These are phyloP conservation scores for Alternaria metachromatica DNA, from an alignment of 2,329 filamentous ascomycete species.

Conservation along the genomic window DNA sequence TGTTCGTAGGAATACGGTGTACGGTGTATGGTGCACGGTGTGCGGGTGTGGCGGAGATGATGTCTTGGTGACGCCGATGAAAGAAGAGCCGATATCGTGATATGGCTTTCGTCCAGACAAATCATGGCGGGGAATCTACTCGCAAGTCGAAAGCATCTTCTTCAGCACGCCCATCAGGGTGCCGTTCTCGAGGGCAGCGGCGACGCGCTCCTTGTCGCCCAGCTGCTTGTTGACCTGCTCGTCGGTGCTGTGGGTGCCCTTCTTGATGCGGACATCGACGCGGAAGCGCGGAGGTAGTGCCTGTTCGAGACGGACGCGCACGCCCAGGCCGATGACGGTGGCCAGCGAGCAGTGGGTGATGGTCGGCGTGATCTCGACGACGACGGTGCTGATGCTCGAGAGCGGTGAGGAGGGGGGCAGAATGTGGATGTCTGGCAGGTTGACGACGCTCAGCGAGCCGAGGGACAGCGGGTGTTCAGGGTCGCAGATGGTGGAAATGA, in stretches of 20 bases:
- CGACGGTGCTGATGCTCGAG: constrained; percentile 74
- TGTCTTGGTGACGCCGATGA: neutral
- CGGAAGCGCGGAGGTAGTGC: constrained; percentile 89
- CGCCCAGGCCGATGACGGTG: constrained; percentile 92
- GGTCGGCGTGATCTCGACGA: constrained; percentile 91
- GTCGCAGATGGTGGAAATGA: constrained; percentile 93
- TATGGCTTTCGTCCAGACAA: too few relatives aligned
- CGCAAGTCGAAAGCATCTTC: constrained; percentile 91
- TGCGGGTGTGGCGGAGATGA: neutral
- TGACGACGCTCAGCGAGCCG: constrained; percentile 91
- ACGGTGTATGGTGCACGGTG: neutral
- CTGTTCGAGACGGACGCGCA: constrained; percentile 89
- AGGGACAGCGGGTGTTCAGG: constrained; percentile 95
- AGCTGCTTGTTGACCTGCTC: constrained; percentile 98
- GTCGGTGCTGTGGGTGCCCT: constrained; percentile 92
- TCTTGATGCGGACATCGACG: constrained; percentile 91
- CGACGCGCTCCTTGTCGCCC: constrained; percentile 94
- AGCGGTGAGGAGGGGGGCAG: constrained; percentile 67
- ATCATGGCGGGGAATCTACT: constrained; percentile 47
- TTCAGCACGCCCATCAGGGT: constrained; percentile 85
- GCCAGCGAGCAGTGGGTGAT: constrained; percentile 97
- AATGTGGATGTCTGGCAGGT: constrained; percentile 91
- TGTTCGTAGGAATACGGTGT: neutral
- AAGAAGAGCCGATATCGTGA: neutral
- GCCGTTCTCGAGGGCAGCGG: constrained; percentile 91